Base-by-base conservation (phyloP, 495 filamentous ascomycete genomes). In the Penicillium simplicissimum region DNA sequence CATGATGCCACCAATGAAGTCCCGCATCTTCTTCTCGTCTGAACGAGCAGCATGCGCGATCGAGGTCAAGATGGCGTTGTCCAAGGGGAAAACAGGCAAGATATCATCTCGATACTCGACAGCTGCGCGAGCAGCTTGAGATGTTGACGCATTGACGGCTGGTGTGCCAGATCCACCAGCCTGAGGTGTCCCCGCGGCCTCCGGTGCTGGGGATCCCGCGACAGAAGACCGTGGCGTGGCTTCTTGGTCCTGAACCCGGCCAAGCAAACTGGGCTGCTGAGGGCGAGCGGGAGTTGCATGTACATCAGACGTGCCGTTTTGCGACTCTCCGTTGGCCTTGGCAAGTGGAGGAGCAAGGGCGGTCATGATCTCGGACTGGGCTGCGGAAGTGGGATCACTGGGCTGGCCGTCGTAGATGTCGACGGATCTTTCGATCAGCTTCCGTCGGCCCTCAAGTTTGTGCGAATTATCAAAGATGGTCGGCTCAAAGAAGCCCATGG, bases 1-100 rank as follows among this genome's bases (percentile, higher is more conserved):
- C 92, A 98, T 97, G 79, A 98, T 96, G 38, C 90, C 90, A 23
- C 92, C 92, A 31, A 96, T 80, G 75, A 96, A 92, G 67, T 98
- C 96, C 19, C 90, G 85, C 62, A 93, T 86, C 73, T 95, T 96
- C 74, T 93, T 93, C 55, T 98, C 96, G 67, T 97, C 93, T 37
- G 85, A 88, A 59, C 88, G 89, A 25, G 91, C 88, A 8, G 91
- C 95, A 70, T 97, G 91, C 15, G 88, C 83, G 69, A 98, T 95
- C 28, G 85, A 89, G 21, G 90, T 91, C 52, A 97, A 79, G 67
- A 98, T 96, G 10, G 96, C 95, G 31, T 84, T 84, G 77, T 98
- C 95, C 34, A 98, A 85, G 2, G 95, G 85, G 58, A 88, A 89
- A 0, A 90, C 72, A 0, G 96, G 93, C 2, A 97, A 81, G 10